Evolutionary conservation across 768 basidiomycete species (phyloP).

Genomic region (Favolaschia claudopus): DNA sequence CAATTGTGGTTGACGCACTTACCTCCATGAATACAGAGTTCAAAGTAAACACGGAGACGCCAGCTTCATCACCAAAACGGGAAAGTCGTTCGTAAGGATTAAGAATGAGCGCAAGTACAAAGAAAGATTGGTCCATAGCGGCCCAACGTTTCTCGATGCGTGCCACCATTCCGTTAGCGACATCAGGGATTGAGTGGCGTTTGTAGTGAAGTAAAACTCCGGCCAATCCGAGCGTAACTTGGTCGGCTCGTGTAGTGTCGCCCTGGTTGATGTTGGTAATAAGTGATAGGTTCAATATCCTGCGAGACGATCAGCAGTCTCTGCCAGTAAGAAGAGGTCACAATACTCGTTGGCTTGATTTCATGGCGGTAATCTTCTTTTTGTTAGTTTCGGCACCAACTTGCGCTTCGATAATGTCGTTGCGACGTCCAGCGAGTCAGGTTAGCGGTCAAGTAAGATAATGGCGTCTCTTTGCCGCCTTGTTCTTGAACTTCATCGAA

Average conservation of each 20-base stretch:
- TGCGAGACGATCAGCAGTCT: background rate
- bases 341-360: background rate
- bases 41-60: background rate
- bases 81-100: constrained; percentile 3
- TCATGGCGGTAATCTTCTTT: background rate
- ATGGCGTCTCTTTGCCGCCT: constrained; percentile 2
- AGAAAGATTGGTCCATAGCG: background rate
- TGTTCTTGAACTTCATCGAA: constrained; percentile 2
- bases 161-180: constrained; percentile 6
- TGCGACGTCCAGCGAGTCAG: constrained; percentile 35
- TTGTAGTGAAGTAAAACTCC: constrained; percentile 6
- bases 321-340: constrained; percentile 2
- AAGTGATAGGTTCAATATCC: constrained; percentile 13
- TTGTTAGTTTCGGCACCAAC: constrained; percentile 36
- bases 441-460: constrained; percentile 36
- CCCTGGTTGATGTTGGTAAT: constrained; percentile 14
- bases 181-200: background rate
- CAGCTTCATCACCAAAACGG: background rate
- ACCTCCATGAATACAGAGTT: background rate
- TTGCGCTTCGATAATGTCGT: constrained; percentile 34
- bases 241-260: background rate
- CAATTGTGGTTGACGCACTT: background rate
- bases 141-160: constrained; percentile 10
- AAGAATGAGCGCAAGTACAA: constrained; percentile 5
- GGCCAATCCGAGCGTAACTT: constrained; percentile 5